Conservation (phyloP, 495 filamentous ascomycete genomes). For the Cairneyella variabilis region DNA sequence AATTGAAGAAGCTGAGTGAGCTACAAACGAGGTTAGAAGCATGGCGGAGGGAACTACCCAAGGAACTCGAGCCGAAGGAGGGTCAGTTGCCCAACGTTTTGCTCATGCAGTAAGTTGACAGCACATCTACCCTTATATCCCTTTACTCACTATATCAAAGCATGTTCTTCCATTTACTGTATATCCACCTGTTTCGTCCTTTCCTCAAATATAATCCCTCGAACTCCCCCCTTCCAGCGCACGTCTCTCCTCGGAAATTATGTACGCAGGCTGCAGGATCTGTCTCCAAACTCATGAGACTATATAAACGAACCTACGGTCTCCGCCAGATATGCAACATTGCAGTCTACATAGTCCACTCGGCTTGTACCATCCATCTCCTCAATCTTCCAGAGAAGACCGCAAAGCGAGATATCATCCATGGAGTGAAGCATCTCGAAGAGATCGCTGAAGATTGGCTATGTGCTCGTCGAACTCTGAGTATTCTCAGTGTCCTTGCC, state of each 20-base stretch:
- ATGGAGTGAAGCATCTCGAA: slow-evolving; percentile 88
- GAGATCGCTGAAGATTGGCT: slow-evolving; percentile 96
- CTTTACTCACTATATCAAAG: slow-evolving; percentile 36
- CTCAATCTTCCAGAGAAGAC: slow-evolving; percentile 90
- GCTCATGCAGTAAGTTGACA: slow-evolving; percentile 81
- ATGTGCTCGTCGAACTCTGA: slow-evolving; percentile 78
- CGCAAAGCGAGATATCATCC: slow-evolving; percentile 80
- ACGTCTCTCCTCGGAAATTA: slow-evolving; percentile 86
- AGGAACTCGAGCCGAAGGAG: slow-evolving; percentile 84
- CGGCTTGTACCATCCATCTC: slow-evolving; percentile 89
- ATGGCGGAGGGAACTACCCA: slow-evolving; percentile 84
- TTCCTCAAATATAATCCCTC: slow-evolving; percentile 86
- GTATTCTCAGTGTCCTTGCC: slow-evolving; percentile 81
- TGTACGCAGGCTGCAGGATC: slow-evolving; percentile 84
- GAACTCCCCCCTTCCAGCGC: slow-evolving; percentile 75
- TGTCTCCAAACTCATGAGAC: slow-evolving; percentile 85
- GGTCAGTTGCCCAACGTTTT: slow-evolving; percentile 84
- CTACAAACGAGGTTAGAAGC: slow-evolving; percentile 86
- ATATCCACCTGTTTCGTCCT: slow-evolving; percentile 94
- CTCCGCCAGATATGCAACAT: slow-evolving; percentile 93
- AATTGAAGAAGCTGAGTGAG: slow-evolving; percentile 89
- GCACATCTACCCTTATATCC: neutral
- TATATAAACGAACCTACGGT: slow-evolving; percentile 90
- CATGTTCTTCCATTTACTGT: slow-evolving; percentile 96
- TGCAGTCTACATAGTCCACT: slow-evolving; percentile 90